A percentile compares a stretch with the other conserved stretches of the same genome.
Conservation (phyloP, 345 rosid species). For the Populus nigra region DNA sequence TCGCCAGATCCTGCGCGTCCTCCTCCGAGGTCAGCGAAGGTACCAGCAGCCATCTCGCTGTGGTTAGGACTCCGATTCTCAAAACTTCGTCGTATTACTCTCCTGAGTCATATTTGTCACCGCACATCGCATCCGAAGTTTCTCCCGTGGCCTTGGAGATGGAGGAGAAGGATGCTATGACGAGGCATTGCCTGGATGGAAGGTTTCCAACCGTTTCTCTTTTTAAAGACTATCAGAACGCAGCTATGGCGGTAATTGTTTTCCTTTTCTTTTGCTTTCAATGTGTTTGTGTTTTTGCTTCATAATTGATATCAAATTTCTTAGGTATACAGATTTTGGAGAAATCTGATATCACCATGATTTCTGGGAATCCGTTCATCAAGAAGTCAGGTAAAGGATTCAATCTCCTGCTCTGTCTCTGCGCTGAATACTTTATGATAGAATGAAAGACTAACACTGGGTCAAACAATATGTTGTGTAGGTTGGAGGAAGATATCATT, state of each 20-base stretch:
- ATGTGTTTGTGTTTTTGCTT: background rate
- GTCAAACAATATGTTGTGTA: constrained; percentile 19
- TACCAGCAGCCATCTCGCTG: constrained; percentile 46
- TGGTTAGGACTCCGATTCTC: constrained; percentile 46
- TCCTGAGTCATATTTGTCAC: constrained; percentile 73
- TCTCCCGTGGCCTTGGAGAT: constrained; percentile 30
- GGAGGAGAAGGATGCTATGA: constrained; percentile 40
- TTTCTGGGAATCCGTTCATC: constrained; percentile 80
- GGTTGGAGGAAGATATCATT: constrained; percentile 99
- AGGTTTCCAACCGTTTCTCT: constrained; percentile 81
- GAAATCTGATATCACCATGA: constrained; percentile 80
- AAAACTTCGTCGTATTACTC: constrained; percentile 26
- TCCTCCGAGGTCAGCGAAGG: constrained; percentile 41
- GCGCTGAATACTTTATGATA: background rate
- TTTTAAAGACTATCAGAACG: constrained; percentile 83
- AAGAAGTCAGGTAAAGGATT: constrained; percentile 73
- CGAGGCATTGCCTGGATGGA: constrained; percentile 69
- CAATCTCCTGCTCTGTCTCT: background rate
- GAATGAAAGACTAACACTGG: constrained; percentile 8
- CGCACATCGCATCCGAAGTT: constrained; percentile 49
- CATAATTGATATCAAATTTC: background rate
- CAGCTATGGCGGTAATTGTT: constrained; percentile 79
- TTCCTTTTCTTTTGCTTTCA: background rate
- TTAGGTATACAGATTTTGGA: constrained; percentile 62
- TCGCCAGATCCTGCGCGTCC: constrained; percentile 40